Percentiles rank a stretch among this genome's conserved stretches.
phyloP scores from a whole-genome alignment of 1,284 basidiomycete species.

The Abortiporus biennis region DNA sequence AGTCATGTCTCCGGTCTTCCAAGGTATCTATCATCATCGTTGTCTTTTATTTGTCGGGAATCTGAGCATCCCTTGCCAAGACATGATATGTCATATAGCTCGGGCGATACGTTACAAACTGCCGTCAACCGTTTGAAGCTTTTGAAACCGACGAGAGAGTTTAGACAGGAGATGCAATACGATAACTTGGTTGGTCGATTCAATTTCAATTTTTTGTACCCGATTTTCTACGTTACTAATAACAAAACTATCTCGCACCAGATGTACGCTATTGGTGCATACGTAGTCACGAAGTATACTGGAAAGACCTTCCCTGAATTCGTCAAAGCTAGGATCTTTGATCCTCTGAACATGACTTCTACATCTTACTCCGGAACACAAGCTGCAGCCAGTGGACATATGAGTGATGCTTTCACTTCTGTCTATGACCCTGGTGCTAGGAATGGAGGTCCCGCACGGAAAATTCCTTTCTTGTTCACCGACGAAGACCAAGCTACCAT shows the following conservation, averaged over 20 bases:
- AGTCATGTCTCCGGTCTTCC: conserved; percentile 28
- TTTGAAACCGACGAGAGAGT: conserved; percentile 26
- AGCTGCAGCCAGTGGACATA: conserved; percentile 26
- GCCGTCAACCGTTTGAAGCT: conserved; percentile 21
- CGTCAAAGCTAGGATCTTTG: conserved; percentile 33
- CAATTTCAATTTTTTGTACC: not conserved
- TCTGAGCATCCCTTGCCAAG: conserved; percentile 6
- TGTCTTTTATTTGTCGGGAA: not conserved
- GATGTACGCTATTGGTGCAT: conserved; percentile 28
- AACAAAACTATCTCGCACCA: no score
- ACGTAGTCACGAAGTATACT: conserved; percentile 25
- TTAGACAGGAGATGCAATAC: conserved; percentile 30
- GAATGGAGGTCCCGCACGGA: conserved; percentile 9
- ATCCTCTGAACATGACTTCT: conserved; percentile 36
- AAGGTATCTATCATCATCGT: conserved; percentile 16
- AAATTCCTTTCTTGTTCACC: conserved; percentile 18
- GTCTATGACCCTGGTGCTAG: not conserved
- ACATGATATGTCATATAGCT: conserved; percentile 26
- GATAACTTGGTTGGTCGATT: conserved; percentile 25
- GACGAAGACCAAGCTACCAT: conserved; percentile 10
- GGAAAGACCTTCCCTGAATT: conserved; percentile 30
- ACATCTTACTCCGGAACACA: conserved; percentile 36
- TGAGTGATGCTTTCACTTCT: conserved; percentile 27
- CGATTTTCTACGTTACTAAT: conserved; percentile 1
- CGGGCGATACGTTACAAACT: conserved; percentile 22